Evolutionary conservation across 1,139 yeast genomes (phyloP).

Genomic region (Spencermartinsiella ligniputridi): DNA sequence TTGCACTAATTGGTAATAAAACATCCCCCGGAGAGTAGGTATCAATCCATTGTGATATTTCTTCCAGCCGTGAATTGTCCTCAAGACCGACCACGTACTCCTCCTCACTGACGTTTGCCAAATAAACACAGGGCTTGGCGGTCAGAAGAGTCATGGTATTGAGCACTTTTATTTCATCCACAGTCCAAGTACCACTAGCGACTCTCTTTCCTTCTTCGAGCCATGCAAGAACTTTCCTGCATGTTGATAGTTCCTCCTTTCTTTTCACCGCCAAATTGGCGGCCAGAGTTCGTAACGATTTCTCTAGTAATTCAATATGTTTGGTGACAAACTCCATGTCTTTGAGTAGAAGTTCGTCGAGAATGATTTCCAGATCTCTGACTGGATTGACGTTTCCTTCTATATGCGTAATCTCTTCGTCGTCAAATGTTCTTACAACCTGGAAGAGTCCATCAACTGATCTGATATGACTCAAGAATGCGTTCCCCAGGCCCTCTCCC

Average conservation of each 20-base stretch:
- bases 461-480: slow-evolving; percentile 89
- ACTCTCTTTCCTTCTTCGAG: slow-evolving; percentile 80
- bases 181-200: slow-evolving; percentile 81
- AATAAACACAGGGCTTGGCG: slow-evolving; percentile 88
- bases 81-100: slow-evolving; percentile 62
- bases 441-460: slow-evolving; percentile 96
- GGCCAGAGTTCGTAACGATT: slow-evolving; percentile 8
- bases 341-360: slow-evolving; percentile 82
- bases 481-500: slow-evolving; percentile 98
- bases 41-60: slow-evolving; percentile 87
- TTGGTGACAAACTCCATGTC: slow-evolving; percentile 89
- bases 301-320: slow-evolving; percentile 57
- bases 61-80: slow-evolving; percentile 25
- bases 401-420: slow-evolving; percentile 88
- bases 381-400: slow-evolving; percentile 92
- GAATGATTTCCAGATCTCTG: slow-evolving; percentile 84
- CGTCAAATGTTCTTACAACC: slow-evolving; percentile 92
- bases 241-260: slow-evolving; percentile 79
- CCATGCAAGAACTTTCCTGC: slow-evolving; percentile 65
- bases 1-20: slow-evolving; percentile 81
- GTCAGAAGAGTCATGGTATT: slow-evolving; percentile 79
- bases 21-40: slow-evolving; percentile 79
- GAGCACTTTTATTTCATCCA: slow-evolving; percentile 84
- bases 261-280: slow-evolving; percentile 80
- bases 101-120: slow-evolving; percentile 87